Evolutionary conservation across 2,329 filamentous ascomycete species (phyloP).

Genomic region (Canariomyces notabilis): DNA sequence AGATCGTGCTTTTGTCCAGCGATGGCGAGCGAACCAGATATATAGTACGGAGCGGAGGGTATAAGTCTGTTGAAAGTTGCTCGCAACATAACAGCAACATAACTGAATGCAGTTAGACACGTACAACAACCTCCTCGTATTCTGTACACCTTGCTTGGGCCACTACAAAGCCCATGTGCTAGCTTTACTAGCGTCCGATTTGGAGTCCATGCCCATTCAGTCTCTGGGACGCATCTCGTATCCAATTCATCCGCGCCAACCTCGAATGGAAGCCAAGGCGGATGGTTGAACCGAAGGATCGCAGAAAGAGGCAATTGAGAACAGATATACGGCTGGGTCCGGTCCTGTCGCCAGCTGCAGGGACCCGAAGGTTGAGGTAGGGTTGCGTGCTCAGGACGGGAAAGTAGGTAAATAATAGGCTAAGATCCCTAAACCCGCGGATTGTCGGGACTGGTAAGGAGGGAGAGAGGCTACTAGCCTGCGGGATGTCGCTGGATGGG

Average conservation of each 20-base stretch:
- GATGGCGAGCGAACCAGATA: slow-evolving; percentile 8
- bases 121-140: background rate
- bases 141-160: too few species aligned
- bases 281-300: background rate
- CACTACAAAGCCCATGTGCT: too few species aligned
- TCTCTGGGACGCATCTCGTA: background rate
- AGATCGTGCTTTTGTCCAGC: background rate
- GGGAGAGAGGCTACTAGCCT: too few species aligned
- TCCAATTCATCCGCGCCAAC: background rate
- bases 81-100: too few species aligned
- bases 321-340: slow-evolving; percentile 1
- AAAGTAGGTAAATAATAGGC: slow-evolving; percentile 11
- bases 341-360: slow-evolving; percentile 2
- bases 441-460: background rate
- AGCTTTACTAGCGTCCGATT: too few species aligned
- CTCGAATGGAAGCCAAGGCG: slow-evolving; percentile 17
- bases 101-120: background rate
- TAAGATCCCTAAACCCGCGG: slow-evolving; percentile 11
- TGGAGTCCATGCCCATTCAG: too few species aligned
- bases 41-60: slow-evolving; percentile 3
- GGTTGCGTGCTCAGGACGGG: slow-evolving; percentile 10
- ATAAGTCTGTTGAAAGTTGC: background rate
- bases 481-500: too few species aligned
- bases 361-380: slow-evolving; percentile 11
- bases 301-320: slow-evolving; percentile 9